These are phyloP conservation scores for Coprinopsis marcescibilis DNA, from an alignment of 768 basidiomycete species.

Conservation along the genomic window DNA sequence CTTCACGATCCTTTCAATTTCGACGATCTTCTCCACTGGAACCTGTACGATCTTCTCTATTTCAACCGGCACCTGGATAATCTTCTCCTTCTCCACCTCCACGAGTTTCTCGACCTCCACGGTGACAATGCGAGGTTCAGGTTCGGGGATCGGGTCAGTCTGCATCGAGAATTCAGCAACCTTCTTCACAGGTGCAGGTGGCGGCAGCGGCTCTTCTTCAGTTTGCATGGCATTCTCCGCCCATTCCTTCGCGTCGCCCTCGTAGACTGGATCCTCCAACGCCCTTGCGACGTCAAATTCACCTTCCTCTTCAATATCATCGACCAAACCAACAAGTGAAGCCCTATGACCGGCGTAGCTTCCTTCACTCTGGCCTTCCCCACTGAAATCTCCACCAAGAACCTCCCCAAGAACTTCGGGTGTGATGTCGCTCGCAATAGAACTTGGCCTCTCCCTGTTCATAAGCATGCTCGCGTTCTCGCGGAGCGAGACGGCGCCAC, in stretches of 20 bases:
- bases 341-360: constrained; percentile 2
- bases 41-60: constrained; percentile 29
- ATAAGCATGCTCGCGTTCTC: constrained; percentile 25
- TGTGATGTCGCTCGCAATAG: constrained; percentile 56
- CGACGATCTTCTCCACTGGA: constrained; percentile 10
- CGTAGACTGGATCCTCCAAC: too few species aligned
- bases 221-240: constrained; percentile 66
- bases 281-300: constrained; percentile 32
- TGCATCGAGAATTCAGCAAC: constrained; percentile 10
- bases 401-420: constrained; percentile 67
- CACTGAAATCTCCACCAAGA: constrained; percentile 30
- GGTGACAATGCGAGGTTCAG: neutral
- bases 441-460: constrained; percentile 49
- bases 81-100: constrained; percentile 29
- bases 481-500: constrained; percentile 67
- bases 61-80: constrained; percentile 17
- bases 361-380: neutral
- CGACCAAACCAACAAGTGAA: constrained; percentile 7
- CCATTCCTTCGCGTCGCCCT: constrained; percentile 38
- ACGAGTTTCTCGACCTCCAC: constrained; percentile 29
- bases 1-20: constrained; percentile 4
- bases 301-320: constrained; percentile 28
- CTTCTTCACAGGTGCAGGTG: constrained; percentile 5
- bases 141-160: constrained; percentile 8
- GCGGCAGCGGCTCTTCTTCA: constrained; percentile 26